Conservation (phyloP, 257 asterid species). For the Solanum arcanum region DNA sequence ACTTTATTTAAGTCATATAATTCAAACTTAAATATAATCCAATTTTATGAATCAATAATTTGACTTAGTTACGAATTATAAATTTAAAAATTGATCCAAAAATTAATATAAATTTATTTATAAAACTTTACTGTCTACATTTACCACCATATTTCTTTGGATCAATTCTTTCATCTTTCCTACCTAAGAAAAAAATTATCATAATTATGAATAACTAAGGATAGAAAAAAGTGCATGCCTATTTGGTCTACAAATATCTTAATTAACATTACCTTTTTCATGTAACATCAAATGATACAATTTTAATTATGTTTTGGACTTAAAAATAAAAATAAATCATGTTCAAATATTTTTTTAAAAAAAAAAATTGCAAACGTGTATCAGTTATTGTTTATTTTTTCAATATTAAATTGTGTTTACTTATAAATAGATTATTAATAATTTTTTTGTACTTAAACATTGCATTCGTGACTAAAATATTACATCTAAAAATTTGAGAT, state of each 20-base stretch:
- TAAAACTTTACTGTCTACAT: not conserved
- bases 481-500: too few relatives aligned
- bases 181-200: not conserved
- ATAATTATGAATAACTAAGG: not conserved
- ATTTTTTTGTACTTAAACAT: too few relatives aligned
- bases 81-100: not conserved
- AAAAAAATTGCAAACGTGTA: not conserved
- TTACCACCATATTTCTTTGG: not conserved
- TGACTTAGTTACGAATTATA: too few relatives aligned
- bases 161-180: not conserved
- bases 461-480: not conserved
- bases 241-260: not conserved
- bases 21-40: not conserved
- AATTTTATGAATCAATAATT: too few relatives aligned
- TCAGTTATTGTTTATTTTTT: not conserved
- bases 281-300: not conserved
- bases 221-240: not conserved
- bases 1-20: not conserved
- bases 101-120: too few relatives aligned
- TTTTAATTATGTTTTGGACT: not conserved
- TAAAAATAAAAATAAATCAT: not conserved
- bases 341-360: not conserved
- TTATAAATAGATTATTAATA: not conserved
- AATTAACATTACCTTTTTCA: not conserved
- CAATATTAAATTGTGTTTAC: not conserved